phyloP scores from a whole-genome alignment of 768 basidiomycete species.

The Suillus subluteus region DNA sequence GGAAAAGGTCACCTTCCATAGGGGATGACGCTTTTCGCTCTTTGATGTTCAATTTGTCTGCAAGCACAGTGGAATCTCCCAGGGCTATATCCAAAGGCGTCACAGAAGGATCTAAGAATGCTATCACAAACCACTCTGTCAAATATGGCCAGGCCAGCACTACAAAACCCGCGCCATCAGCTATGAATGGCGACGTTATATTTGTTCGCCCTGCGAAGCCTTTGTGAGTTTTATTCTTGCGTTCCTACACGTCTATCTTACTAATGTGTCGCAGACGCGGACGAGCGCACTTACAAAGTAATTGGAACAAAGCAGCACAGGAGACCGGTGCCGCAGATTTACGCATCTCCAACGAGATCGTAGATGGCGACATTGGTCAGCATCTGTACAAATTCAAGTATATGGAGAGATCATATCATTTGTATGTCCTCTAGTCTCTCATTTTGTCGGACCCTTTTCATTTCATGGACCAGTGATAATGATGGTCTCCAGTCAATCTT shows the following conservation, averaged over 20 bases:
- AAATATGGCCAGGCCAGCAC: background rate
- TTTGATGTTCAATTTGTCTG: conserved; percentile 4
- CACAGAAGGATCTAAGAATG: background rate
- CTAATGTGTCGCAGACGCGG: conserved; percentile 16
- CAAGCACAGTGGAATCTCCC: background rate
- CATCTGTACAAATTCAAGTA: conserved; percentile 51
- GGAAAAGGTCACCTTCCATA: background rate
- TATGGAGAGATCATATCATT: conserved; percentile 54
- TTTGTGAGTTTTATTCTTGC: background rate
- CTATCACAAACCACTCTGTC: background rate
- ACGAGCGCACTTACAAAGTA: conserved; percentile 28
- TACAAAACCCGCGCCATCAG: background rate
- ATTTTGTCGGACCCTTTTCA: conserved; percentile 7
- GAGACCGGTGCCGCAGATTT: conserved; percentile 34
- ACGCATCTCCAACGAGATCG: conserved; percentile 38
- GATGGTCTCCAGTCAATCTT: conserved; percentile 21
- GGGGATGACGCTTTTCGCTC: conserved; percentile 4
- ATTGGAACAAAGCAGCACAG: conserved; percentile 35
- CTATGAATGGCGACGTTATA: background rate
- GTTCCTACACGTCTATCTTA: background rate
- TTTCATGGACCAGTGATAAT: conserved; percentile 15
- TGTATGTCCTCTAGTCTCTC: conserved; percentile 39
- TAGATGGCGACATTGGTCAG: conserved; percentile 43
- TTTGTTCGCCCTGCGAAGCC: background rate
- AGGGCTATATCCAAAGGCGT: background rate